Conservation (phyloP, 2,329 filamentous ascomycete species). For the Colletotrichum ledebouriae region DNA sequence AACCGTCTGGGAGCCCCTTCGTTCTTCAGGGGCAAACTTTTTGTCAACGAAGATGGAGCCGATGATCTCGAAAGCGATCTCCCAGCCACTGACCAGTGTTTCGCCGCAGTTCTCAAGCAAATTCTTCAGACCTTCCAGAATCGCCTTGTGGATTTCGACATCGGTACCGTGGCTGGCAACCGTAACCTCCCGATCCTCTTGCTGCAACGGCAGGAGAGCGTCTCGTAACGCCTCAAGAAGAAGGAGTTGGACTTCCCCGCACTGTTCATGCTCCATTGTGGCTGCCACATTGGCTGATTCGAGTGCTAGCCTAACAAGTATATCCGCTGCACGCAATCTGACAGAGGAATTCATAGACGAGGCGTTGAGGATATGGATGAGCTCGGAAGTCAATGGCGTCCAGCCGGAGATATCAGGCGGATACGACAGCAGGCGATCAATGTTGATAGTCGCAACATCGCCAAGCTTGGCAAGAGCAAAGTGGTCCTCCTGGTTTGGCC, state of each 20-base stretch:
- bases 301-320: conserved; percentile 69
- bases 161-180: conserved; percentile 74
- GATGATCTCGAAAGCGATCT: conserved; percentile 86
- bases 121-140: conserved; percentile 83
- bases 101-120: conserved; percentile 93
- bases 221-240: conserved; percentile 76
- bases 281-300: conserved; percentile 71
- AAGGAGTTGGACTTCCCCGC: conserved; percentile 77
- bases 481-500: conserved; percentile 72
- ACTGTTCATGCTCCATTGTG: conserved; percentile 62
- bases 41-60: conserved; percentile 79
- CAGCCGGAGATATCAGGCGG: conserved; percentile 80
- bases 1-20: conserved; percentile 48
- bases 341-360: conserved; percentile 64
- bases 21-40: conserved; percentile 51
- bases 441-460: conserved; percentile 80
- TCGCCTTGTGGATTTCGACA: conserved; percentile 82
- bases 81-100: conserved; percentile 85
- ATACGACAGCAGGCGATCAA: conserved; percentile 78
- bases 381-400: conserved; percentile 72
- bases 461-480: conserved; percentile 81
- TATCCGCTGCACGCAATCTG: conserved; percentile 72
- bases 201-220: conserved; percentile 71
- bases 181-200: conserved; percentile 63
- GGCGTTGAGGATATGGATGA: conserved; percentile 66